Conservation (phyloP, 495 filamentous ascomycete species). For the Opeltia flavorubescens region DNA sequence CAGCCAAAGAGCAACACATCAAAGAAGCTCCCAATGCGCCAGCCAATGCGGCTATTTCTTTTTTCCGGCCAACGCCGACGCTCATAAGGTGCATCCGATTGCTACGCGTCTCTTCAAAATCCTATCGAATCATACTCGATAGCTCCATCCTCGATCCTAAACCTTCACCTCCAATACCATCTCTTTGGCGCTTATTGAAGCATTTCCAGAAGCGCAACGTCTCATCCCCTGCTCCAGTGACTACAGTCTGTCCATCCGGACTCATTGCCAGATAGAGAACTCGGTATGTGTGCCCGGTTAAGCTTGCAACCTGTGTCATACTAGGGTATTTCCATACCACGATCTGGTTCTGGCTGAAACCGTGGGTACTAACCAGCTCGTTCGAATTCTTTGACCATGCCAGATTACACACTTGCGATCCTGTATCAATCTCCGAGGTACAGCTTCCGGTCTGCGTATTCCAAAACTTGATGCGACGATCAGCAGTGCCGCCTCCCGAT, state of each 20-base stretch:
- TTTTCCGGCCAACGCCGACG: not conserved
- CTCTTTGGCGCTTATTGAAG: constrained; percentile 55
- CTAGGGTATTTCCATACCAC: constrained; percentile 97
- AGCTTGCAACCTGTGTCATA: constrained; percentile 88
- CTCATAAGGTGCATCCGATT: not conserved
- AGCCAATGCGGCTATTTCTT: not conserved
- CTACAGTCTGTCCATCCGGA: constrained; percentile 82
- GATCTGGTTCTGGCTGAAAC: constrained; percentile 96
- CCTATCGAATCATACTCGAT: constrained; percentile 60
- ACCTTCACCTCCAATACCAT: constrained; percentile 31
- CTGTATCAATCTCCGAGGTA: constrained; percentile 82
- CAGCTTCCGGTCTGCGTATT: constrained; percentile 69
- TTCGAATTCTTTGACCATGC: constrained; percentile 93
- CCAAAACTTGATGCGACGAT: constrained; percentile 94
- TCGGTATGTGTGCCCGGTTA: constrained; percentile 92
- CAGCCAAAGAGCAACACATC: not conserved
- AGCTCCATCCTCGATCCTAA: constrained; percentile 43
- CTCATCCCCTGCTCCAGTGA: constrained; percentile 93
- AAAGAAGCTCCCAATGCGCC: not conserved
- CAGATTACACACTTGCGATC: constrained; percentile 92
- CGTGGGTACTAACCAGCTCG: constrained; percentile 92
- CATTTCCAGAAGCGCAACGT: constrained; percentile 95
- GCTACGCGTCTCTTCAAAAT: not conserved
- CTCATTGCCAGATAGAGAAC: constrained; percentile 96
- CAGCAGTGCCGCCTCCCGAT: constrained; percentile 91